Base-by-base conservation (phyloP, 345 rosid genomes). In the Aquilaria sinensis region DNA sequence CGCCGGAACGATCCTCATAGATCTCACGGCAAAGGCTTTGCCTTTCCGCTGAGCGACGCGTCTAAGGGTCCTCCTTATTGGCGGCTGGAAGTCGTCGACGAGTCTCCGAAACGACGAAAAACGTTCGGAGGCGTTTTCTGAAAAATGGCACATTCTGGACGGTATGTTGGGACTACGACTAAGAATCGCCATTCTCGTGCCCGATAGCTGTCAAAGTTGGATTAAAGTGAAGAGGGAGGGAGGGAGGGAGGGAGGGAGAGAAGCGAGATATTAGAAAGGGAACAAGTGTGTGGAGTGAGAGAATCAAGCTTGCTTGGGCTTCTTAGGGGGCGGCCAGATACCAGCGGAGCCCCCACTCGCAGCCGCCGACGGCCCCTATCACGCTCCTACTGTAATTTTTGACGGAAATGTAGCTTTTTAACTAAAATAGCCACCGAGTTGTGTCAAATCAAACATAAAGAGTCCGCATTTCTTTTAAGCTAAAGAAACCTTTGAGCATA, bases 71-170 rank as follows among this genome's bases (percentile, higher is more conserved):
- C 32, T 46, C 37, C 63, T 56, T 58, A 58, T 9, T 47, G 57
- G 58, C 37, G 71, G 56, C 2, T 63, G 67, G 2, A 82, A 68
- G 4, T 51, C 29, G 54, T 33, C 79, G 61, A 72, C 64, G 45
- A 69, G 37, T 68, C 30, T 79, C 47, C 70, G 63, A 12, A 75
- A 74, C 50, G 82, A 84, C 29, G 90, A 81, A 34, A 78, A 66
- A 51, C 68, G 6, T 13, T 77, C 69, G 74, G 74, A 53, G 70
- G 54, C 29, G 67, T 6, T 62, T 37, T 37, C 43, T 45, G 54
- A 71, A 56, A 72, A 43, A 63, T 51, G 69, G 62, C 65, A 72
- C 63, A 43, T 14, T 10, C 34, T 3, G 13, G 37, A 11, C 16
- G 66, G 53, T 56, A 72, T 53, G 61, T 16, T 31, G 62, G 49